Conservation (phyloP, 1,284 basidiomycete genomes). For the Ganoderma multipileum region DNA sequence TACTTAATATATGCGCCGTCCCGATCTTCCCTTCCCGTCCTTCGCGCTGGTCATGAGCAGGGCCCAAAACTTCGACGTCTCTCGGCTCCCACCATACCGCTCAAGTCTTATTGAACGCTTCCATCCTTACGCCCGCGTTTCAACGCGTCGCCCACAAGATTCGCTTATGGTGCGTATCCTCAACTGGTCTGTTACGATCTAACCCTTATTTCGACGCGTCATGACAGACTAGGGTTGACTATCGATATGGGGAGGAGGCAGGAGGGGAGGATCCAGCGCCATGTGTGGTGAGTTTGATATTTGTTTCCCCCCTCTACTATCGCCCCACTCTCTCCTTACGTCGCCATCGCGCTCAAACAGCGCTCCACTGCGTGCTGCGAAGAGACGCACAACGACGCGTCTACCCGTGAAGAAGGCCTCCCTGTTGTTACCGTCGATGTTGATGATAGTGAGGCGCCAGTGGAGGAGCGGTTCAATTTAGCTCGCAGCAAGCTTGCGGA, state of each 20-base stretch:
- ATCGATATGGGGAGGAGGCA: conserved; percentile 9
- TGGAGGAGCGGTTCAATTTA: not conserved
- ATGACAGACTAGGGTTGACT: conserved; percentile 17
- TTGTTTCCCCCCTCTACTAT: not conserved
- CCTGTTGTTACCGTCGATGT: conserved; percentile 2
- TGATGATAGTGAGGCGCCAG: conserved; percentile 7
- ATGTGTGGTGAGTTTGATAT: conserved; percentile 6
- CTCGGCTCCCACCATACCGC: conserved; percentile 33
- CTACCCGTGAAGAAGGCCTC: not conserved
- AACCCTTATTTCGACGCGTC: not conserved
- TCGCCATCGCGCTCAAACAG: not conserved
- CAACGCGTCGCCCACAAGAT: conserved; percentile 20
- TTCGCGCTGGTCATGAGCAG: conserved; percentile 17
- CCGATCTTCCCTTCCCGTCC: conserved; percentile 21
- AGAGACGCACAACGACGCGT: conserved; percentile 1
- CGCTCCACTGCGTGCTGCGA: not conserved
- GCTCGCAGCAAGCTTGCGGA: conserved; percentile 11
- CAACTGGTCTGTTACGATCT: not conserved
- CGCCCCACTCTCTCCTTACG: not conserved
- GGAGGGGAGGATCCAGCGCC: conserved; percentile 11
- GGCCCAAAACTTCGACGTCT: conserved; percentile 17
- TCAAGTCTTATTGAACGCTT: conserved; percentile 28
- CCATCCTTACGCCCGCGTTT: conserved; percentile 32
- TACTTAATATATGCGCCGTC: conserved; percentile 16
- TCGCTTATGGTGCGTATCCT: conserved; percentile 35